A percentile compares a stretch with the other conserved stretches of the same genome.
Conservation (phyloP, 495 filamentous ascomycete genomes). For the Lophiotrema nucula region DNA sequence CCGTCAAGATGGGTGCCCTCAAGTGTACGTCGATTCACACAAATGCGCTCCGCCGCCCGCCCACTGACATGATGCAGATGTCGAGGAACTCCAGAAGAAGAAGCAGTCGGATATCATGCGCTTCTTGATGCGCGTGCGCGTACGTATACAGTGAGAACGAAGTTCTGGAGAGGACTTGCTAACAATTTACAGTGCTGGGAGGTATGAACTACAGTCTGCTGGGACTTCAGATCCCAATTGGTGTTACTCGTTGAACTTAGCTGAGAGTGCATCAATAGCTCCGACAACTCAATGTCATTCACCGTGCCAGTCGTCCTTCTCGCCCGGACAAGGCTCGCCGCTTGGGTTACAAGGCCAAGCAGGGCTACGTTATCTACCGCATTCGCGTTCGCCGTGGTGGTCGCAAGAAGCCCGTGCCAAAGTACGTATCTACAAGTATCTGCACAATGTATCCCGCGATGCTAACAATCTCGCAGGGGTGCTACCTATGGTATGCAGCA, state of each 20-base stretch:
- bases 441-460: not conserved
- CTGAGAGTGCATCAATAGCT: slow-evolving; percentile 99
- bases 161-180: slow-evolving; percentile 10
- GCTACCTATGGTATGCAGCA: slow-evolving; percentile 84
- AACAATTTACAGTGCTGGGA: slow-evolving; percentile 74
- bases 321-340: slow-evolving; percentile 99
- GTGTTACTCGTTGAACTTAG: slow-evolving; percentile 99
- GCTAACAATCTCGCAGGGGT: slow-evolving; percentile 69
- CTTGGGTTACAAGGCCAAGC: slow-evolving; percentile 99
- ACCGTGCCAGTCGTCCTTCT: slow-evolving; percentile 96
- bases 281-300: slow-evolving; percentile 97
- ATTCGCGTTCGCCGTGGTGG: slow-evolving; percentile 96
- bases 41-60: not conserved
- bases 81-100: slow-evolving; percentile 99
- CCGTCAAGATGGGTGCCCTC: slow-evolving; percentile 46
- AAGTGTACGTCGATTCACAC: slow-evolving; percentile 21
- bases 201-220: slow-evolving; percentile 63
- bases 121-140: slow-evolving; percentile 96
- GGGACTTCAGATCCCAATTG: slow-evolving; percentile 46
- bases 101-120: slow-evolving; percentile 99
- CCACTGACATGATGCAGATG: slow-evolving; percentile 48
- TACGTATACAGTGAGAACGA: too few relatives aligned
- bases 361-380: slow-evolving; percentile 99
- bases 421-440: slow-evolving; percentile 14
- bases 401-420: slow-evolving; percentile 79